Percentiles rank a stretch among this genome's conserved stretches.
These are phyloP conservation scores for Epichloe hybrida DNA, from an alignment of 2,329 filamentous ascomycete genomes.

Conservation along the genomic window DNA sequence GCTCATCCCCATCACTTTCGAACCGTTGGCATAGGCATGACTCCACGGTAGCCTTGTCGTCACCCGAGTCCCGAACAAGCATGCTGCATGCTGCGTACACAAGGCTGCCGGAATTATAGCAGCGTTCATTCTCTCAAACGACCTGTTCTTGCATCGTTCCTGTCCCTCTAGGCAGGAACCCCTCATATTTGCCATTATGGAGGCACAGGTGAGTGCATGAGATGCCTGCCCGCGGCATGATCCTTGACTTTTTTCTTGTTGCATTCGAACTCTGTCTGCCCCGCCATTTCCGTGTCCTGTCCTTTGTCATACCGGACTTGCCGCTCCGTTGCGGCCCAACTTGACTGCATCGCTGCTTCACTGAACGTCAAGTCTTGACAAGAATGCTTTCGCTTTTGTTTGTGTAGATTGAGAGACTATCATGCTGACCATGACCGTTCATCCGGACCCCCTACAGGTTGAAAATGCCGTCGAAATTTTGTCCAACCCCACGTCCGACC, in stretches of 20 bases:
- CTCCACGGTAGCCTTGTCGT: conserved; percentile 26
- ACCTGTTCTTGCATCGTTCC: conserved; percentile 4
- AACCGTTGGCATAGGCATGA: conserved; percentile 22
- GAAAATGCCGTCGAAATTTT: conserved; percentile 93
- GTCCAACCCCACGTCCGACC: conserved; percentile 67
- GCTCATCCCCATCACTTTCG: too few species aligned
- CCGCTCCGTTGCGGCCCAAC: not conserved
- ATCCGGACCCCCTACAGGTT: conserved; percentile 43
- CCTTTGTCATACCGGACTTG: not conserved
- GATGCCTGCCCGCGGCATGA: not conserved
- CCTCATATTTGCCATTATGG: conserved; percentile 22
- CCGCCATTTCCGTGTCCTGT: not conserved
- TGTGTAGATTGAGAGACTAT: not conserved
- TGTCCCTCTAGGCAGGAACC: conserved; percentile 4
- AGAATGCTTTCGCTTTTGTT: not conserved
- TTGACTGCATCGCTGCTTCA: not conserved
- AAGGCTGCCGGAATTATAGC: conserved; percentile 31
- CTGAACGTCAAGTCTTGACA: not conserved
- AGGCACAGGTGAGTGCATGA: conserved; percentile 30
- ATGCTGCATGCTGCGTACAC: conserved; percentile 29
- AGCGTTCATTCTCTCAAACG: conserved; percentile 18
- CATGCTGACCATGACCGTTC: conserved; percentile 1
- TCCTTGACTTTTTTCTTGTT: not conserved
- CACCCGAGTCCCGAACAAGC: conserved; percentile 18
- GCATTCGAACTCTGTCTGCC: not conserved